A percentile compares a stretch with the other conserved stretches of the same genome.
These are phyloP conservation scores for Solanum sejunctum DNA, from an alignment of 257 asterid genomes.

Conservation along the genomic window DNA sequence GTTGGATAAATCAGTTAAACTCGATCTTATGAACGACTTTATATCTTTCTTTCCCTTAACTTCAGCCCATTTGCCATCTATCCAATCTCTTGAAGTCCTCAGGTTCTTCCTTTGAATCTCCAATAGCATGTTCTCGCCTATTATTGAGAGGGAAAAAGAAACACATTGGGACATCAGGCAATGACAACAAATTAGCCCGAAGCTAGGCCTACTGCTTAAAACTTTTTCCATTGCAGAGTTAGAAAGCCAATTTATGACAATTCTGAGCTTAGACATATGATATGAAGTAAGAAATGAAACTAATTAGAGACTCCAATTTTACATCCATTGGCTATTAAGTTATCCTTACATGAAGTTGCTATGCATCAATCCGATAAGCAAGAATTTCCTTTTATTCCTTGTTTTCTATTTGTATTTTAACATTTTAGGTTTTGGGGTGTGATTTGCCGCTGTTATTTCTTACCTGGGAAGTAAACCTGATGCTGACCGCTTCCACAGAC, in stretches of 20 bases:
- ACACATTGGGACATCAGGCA: not conserved
- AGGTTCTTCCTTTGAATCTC: conserved; percentile 18
- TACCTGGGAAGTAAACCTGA: not conserved
- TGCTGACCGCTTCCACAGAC: not conserved
- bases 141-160: not conserved
- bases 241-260: not conserved
- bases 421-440: not conserved
- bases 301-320: not conserved
- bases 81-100: conserved; percentile 55
- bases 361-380: not conserved
- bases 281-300: not conserved
- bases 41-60: conserved; percentile 24
- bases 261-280: not conserved
- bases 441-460: not conserved
- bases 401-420: not conserved
- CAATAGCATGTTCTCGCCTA: conserved; percentile 35
- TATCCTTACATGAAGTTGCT: not conserved
- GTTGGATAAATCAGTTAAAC: not conserved
- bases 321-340: not conserved
- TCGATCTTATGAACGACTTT: conserved; percentile 16
- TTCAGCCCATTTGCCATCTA: conserved; percentile 33
- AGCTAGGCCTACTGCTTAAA: not conserved
- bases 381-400: not conserved
- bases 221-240: not conserved
- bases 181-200: not conserved